A percentile compares a stretch with the other conserved stretches of the same genome.
These are phyloP conservation scores for Scheffersomyces illinoinensis DNA, from an alignment of 1,139 yeast species.

Conservation along the genomic window DNA sequence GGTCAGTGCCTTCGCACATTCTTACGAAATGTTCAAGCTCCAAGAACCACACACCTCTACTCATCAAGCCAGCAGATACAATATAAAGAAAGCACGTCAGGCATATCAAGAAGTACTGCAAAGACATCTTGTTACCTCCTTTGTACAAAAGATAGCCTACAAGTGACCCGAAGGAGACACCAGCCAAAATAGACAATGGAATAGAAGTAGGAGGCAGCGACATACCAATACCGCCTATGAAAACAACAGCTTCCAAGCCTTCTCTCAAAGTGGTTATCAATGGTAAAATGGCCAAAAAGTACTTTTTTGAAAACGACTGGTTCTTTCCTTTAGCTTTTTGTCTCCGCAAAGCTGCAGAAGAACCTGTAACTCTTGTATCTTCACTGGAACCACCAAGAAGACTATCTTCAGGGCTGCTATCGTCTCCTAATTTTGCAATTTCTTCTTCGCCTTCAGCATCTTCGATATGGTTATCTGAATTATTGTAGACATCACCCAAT, in stretches of 20 bases:
- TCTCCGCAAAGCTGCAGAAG: not conserved
- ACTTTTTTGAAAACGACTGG: slow-evolving; percentile 27
- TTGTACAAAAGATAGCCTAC: slow-evolving; percentile 41
- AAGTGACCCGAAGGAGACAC: slow-evolving; percentile 32
- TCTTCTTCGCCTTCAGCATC: slow-evolving; percentile 13
- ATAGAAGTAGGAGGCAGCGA: slow-evolving; percentile 38
- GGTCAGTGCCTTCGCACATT: slow-evolving; percentile 45
- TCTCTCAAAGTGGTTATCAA: slow-evolving; percentile 50
- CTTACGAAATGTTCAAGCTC: slow-evolving; percentile 44
- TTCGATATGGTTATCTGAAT: slow-evolving; percentile 14
- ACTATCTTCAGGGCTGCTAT: not conserved
- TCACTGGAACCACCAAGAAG: not conserved
- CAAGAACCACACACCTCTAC: slow-evolving; percentile 49
- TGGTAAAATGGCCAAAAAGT: slow-evolving; percentile 44
- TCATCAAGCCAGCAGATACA: slow-evolving; percentile 48
- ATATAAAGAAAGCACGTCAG: slow-evolving; percentile 45
- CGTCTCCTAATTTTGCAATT: not conserved
- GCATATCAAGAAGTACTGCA: slow-evolving; percentile 40
- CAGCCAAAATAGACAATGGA: slow-evolving; percentile 38
- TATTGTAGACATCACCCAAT: slow-evolving; percentile 40
- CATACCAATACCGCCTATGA: slow-evolving; percentile 50
- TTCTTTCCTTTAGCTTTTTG: not conserved
- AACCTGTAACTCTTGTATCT: not conserved
- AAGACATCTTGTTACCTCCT: slow-evolving; percentile 43
- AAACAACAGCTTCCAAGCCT: slow-evolving; percentile 50